Percentiles rank a stretch among this genome's conserved stretches.
Conservation (phyloP, 2,329 filamentous ascomycete species). For the Pseudogymnoascus sp. region DNA sequence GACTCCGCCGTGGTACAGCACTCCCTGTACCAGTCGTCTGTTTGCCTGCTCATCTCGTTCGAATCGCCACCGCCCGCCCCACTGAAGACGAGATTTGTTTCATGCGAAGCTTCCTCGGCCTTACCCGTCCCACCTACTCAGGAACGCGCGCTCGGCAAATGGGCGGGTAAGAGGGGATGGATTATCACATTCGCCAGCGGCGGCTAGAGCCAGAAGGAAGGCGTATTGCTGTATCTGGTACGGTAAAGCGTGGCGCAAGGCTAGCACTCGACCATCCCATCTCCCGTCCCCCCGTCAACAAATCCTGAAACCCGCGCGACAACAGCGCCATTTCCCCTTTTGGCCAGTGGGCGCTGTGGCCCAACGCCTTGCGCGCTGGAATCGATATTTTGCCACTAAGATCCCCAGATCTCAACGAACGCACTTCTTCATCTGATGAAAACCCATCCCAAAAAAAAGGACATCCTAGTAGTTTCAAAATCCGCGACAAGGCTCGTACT, state of each 20-base stretch:
- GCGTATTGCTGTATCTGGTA: not conserved
- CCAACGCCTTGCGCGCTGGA: not conserved
- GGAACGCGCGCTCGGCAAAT: not conserved
- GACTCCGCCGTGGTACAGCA: not conserved
- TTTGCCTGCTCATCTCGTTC: not conserved
- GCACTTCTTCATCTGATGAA: not conserved
- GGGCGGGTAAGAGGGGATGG: not conserved
- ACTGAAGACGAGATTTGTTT: not conserved
- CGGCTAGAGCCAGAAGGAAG: not conserved
- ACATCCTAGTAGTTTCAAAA: not conserved
- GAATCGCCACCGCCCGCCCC: not conserved
- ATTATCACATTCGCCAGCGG: not conserved
- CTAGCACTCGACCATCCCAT: not conserved
- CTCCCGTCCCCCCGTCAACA: not conserved
- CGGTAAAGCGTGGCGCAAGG: not conserved
- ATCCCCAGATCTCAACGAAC: not conserved
- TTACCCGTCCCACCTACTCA: not conserved
- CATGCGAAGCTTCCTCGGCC: constrained; percentile 7
- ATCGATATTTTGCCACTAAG: not conserved
- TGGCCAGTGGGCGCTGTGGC: not conserved
- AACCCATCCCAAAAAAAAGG: not conserved
- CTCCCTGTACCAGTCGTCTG: not conserved
- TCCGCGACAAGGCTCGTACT: not conserved
- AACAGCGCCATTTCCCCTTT: not conserved
- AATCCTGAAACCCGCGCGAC: not conserved